Evolutionary conservation across 306 rosid genomes (phyloP), one percentile per base, ranked within the genome.

Genomic region (Argentina anserina): DNA sequence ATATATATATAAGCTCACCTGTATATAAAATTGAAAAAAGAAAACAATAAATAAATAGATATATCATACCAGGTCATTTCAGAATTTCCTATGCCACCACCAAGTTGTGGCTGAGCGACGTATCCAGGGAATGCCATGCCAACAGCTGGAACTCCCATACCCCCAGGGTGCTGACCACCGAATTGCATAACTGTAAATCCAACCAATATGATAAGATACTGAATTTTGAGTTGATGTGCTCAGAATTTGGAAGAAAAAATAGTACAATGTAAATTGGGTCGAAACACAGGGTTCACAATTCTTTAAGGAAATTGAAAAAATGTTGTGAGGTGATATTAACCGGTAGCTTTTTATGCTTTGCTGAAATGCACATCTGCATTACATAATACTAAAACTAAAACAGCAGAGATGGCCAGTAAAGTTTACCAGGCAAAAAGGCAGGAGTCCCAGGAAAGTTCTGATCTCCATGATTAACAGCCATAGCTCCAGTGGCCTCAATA

Each of bases 61-160:
- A 17, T 15, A 34, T 25, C 28, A 23, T 84, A 95, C 99, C 99
- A 95, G 56, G 97, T 84, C 99, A 91, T 91, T 86, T 95, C 99
- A 64, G 97, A 85, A 71, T 84, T 95, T 82, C 97, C 99, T 73
- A 86, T 62, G 73, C 98, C 67, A 36, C 43, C 67, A 15, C 67
- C 96, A 81, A 77, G 90, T 82, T 93, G 96, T 41, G 96, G 87
- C 77, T 91, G 88, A 73, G 86, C 88, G 83, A 95, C 99, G 78
- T 95, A 95, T 75, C 99, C 99, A 34, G 99, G 99, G 79, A 90
- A 91, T 33, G 99, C 99, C 99, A 95, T 95, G 72, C 99, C 99
- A 71, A 95, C 97, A 52, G 99, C 96, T 63, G 99, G 99, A 84
- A 94, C 97, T 71, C 99, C 97, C 5, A 94, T 84, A 73, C 99